Percentiles rank a stretch among this genome's conserved stretches.
These are phyloP conservation scores for Phytophthora palmivora DNA, from an alignment of 352 stramenopile species.

Conservation along the genomic window DNA sequence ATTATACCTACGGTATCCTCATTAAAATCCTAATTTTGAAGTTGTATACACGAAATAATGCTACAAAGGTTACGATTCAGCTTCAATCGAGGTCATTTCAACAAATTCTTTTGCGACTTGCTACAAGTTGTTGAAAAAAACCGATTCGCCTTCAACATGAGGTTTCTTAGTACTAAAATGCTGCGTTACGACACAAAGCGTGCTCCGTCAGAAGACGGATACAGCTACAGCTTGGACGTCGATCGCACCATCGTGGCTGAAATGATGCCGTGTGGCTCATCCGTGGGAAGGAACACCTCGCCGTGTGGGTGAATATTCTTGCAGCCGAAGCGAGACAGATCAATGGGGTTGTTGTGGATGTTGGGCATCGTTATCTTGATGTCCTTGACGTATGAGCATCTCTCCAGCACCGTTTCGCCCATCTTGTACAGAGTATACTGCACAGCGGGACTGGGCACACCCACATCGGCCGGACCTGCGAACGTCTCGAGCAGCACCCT, in stretches of 20 bases:
- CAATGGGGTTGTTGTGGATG: constrained; percentile 90
- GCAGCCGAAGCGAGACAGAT: constrained; percentile 83
- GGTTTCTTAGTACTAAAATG: too few relatives aligned
- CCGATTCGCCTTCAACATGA: too few relatives aligned
- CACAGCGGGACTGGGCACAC: constrained; percentile 78
- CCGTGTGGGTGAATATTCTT: constrained; percentile 90
- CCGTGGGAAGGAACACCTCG: constrained; percentile 88
- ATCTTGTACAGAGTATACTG: constrained; percentile 90
- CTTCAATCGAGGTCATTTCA: too few relatives aligned
- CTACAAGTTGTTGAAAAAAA: too few relatives aligned
- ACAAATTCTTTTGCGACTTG: too few relatives aligned
- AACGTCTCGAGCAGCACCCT: constrained; percentile 81
- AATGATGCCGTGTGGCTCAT: constrained; percentile 91
- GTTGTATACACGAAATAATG: too few relatives aligned
- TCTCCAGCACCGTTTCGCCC: constrained; percentile 79
- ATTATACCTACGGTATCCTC: too few relatives aligned
- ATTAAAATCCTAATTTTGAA: too few relatives aligned
- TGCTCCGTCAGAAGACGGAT: too few relatives aligned
- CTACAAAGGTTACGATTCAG: too few relatives aligned
- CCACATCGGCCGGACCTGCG: constrained; percentile 76
- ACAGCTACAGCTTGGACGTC: constrained; percentile 56
- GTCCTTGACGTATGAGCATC: constrained; percentile 69
- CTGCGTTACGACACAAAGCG: neutral
- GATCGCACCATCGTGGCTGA: constrained; percentile 78
- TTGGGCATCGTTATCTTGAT: constrained; percentile 88